Base-by-base conservation (phyloP, 768 basidiomycete species). In the Boletus vermiculosoides region DNA sequence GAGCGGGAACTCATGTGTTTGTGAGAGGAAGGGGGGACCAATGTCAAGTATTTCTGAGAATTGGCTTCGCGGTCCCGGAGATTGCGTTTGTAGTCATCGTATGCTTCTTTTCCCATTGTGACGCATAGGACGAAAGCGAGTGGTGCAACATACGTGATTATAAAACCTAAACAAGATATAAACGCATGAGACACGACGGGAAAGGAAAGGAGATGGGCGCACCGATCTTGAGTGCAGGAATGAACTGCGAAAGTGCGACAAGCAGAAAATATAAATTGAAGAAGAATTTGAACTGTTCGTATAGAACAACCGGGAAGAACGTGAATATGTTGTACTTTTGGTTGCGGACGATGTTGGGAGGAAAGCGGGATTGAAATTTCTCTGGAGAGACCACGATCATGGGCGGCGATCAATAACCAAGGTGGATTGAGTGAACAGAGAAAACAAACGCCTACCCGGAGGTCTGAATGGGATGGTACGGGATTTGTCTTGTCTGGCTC, bases 261-360 rank as follows among this genome's bases (percentile, higher is more conserved):
- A 98, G 86, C 12, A 98, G 83, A 70, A 99, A 99, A 73, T 98
- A 99, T 8, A 98, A 81, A 70, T 98, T 99, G 85, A 97, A 98
- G 78, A 99, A 99, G 80, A 96, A 98, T 74, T 98, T 98, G 87
- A 98, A 99, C 71, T 98, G 96, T 72, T 98, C 95, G 73, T 98
- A 98, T 71, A 98, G 85, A 45, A 98, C 95, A 62, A 98, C 83
- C 4, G 97, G 97, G 11, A 99, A 82, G 79, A 99, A 99, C n/a
- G 92, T 94, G 76, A 92, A 83, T 52, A 90, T 79, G 70, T 95
- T 96, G 80, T 98, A 98, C 77, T 99, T 99, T 74, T 98, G 96
- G 66, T 99, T 99, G 64, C 92, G 87, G 54, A 97, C 92, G 47
- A 88, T 87, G 74, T 99, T 99, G 31, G 94, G 82, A 18, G 96